A percentile compares a stretch with the other conserved stretches of the same genome.
phyloP scores from a whole-genome alignment of 2,329 filamentous ascomycete species.

The Passalora sequoiae region DNA sequence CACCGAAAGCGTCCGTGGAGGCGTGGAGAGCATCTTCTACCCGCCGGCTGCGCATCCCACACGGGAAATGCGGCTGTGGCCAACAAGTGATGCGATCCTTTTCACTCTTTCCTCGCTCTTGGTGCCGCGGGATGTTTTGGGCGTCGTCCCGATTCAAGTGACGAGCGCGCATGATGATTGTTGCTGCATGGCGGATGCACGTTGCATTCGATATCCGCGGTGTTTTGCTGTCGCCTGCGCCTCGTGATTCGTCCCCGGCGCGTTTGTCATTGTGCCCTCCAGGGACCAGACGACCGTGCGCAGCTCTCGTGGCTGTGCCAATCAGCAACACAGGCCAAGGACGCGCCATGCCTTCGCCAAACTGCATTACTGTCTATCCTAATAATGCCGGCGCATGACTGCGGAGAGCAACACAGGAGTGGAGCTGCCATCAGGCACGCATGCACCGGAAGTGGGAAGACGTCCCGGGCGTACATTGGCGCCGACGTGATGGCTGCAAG shows the following conservation, averaged over 20 bases:
- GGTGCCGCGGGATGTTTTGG: no score
- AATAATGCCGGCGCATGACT: constrained; percentile 4
- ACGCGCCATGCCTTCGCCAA: constrained; percentile 5
- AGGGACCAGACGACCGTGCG: neutral
- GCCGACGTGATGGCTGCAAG: neutral
- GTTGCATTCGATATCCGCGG: no score
- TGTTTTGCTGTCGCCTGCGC: no score
- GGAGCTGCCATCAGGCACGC: constrained; percentile 7
- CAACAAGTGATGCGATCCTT: no score
- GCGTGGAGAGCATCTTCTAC: no score
- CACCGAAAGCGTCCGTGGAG: no score
- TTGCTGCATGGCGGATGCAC: no score
- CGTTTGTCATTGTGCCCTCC: neutral
- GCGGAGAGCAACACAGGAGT: constrained; percentile 2
- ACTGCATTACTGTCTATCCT: constrained; percentile 1
- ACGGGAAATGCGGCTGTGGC: constrained; percentile 1
- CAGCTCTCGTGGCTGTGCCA: neutral
- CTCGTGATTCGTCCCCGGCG: constrained; percentile 3
- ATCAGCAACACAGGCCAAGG: neutral
- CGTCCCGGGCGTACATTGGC: neutral
- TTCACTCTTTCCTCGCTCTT: no score
- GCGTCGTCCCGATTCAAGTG: no score
- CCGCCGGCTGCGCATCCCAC: no score
- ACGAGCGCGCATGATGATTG: no score
- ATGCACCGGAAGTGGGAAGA: constrained; percentile 2